Base-by-base conservation (phyloP, 139 green algal species). In the Helicosporidium sp. region DNA sequence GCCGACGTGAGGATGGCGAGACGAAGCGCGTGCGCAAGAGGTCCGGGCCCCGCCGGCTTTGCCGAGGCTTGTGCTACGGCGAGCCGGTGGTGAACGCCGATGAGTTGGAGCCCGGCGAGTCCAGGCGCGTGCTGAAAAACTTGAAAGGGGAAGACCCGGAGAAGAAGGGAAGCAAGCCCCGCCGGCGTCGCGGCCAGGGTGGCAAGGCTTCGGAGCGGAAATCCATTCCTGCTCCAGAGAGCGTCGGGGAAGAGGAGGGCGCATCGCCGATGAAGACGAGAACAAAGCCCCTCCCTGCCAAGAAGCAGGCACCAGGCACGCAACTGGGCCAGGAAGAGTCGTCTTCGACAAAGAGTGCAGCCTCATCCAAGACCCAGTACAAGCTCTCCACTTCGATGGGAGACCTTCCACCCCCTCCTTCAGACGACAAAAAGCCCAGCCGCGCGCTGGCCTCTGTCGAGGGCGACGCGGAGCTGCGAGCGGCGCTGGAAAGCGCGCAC, bases 1-100 rank as follows among this genome's bases (percentile, higher is more conserved):
- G 58, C 6, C 39, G 37, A 17, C 42, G 54, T 3, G 47, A 55
- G 18, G 52, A 55, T 20, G 43, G 49, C 28, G 36, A 58, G 31
- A 31, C 54, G 4, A 33, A 23, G 33, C 34, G 42, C 5, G 49
- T 47, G 26, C 51, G 49, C 22, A 68, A 54, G 46, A 69, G 64
- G 46, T 68, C 55, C 19, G 54, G 64, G 48, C 36, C 57, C 4
- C 54, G 65, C 5, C 43, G 68, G 10, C 49, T 71, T 27, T 74
- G 65, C 42, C 50, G 54, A 43, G 65, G 55, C 33, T 25, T 37
- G 36, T 58, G 43, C n/a, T n/a, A 28, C 16, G 41, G 20, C 7
- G 43, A 22, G 25, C 25, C 25, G 25, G n/a, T 27, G 20, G 45
- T 27, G 5, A 6, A 19, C 26, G 20, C 33, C n/a, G 26, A 25